phyloP scores from a whole-genome alignment of 108 stramenopile genomes.

The Discostella stelligeroides region DNA sequence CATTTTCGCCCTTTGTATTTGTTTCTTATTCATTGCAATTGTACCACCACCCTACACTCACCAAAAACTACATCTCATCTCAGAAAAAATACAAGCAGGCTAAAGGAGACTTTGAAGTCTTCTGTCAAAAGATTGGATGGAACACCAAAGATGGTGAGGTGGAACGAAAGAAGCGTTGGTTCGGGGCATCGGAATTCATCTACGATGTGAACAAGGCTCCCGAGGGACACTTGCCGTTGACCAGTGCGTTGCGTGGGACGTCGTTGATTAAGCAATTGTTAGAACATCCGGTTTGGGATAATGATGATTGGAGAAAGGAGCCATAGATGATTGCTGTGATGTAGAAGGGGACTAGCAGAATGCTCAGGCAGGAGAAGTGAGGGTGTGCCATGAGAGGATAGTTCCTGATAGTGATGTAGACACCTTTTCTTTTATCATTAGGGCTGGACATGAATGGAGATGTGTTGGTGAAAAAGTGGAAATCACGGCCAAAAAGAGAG shows the following conservation, averaged over 20 bases:
- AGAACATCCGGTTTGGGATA: constrained; percentile 93
- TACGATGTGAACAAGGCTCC: constrained; percentile 96
- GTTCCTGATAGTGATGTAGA: too few species aligned
- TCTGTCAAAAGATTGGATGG: constrained; percentile 96
- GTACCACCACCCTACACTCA: too few species aligned
- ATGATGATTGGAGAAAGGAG: constrained; percentile 94
- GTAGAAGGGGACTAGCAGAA: too few species aligned
- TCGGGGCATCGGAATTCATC: constrained; percentile 95
- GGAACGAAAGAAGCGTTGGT: constrained; percentile 96
- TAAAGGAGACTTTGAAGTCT: constrained; percentile 94
- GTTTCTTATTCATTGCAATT: neutral
- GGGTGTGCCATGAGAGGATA: too few species aligned
- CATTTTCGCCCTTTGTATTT: neutral
- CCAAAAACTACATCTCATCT: neutral
- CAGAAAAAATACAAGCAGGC: constrained; percentile 83
- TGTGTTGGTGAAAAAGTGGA: too few species aligned
- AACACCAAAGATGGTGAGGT: constrained; percentile 93
- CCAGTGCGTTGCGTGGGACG: constrained; percentile 94
- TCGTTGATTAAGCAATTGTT: constrained; percentile 89
- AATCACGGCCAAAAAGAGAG: too few species aligned
- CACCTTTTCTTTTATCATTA: too few species aligned
- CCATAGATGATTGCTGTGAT: too few species aligned
- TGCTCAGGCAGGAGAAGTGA: too few species aligned
- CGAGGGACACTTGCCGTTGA: constrained; percentile 94
- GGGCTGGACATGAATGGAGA: too few species aligned